A percentile compares a stretch with the other conserved stretches of the same genome.
These are phyloP conservation scores for Fusarium siculi DNA, from an alignment of 2,329 filamentous ascomycete species.

Conservation along the genomic window DNA sequence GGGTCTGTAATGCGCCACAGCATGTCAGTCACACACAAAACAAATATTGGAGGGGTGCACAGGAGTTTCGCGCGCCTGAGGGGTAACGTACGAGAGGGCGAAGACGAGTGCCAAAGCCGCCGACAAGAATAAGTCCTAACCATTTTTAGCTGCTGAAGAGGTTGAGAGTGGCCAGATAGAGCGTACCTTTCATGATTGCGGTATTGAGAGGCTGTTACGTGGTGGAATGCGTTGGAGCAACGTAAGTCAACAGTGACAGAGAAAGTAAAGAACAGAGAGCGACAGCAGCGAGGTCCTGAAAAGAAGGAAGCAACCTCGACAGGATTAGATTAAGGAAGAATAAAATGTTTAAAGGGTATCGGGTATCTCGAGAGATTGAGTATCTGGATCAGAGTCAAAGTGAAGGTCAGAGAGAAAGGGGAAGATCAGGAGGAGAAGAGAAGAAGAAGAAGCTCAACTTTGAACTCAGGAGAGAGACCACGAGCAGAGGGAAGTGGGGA, in stretches of 20 bases:
- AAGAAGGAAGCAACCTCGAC: slow-evolving; percentile 40
- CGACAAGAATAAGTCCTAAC: slow-evolving; percentile 97
- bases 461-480: slow-evolving; percentile 39
- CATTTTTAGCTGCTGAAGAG: slow-evolving; percentile 30
- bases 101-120: slow-evolving; percentile 97
- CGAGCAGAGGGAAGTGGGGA: slow-evolving; percentile 34
- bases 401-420: slow-evolving; percentile 29
- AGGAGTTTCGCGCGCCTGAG: slow-evolving; percentile 22
- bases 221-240: slow-evolving; percentile 32
- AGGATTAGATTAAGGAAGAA: slow-evolving; percentile 41
- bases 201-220: slow-evolving; percentile 35
- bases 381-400: slow-evolving; percentile 24
- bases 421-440: slow-evolving; percentile 11
- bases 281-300: slow-evolving; percentile 39
- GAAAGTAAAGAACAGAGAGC: slow-evolving; percentile 38
- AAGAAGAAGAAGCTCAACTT: slow-evolving; percentile 28
- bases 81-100: slow-evolving; percentile 83
- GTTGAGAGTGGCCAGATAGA: not conserved
- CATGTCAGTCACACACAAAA: slow-evolving; percentile 35
- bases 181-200: slow-evolving; percentile 53
- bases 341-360: slow-evolving; percentile 15
- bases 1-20: slow-evolving; percentile 69
- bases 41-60: slow-evolving; percentile 12
- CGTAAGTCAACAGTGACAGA: slow-evolving; percentile 26
- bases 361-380: slow-evolving; percentile 38